Base-by-base conservation (phyloP, 371 early-diverging fungal species). In the Lichtheimia corymbifera region DNA sequence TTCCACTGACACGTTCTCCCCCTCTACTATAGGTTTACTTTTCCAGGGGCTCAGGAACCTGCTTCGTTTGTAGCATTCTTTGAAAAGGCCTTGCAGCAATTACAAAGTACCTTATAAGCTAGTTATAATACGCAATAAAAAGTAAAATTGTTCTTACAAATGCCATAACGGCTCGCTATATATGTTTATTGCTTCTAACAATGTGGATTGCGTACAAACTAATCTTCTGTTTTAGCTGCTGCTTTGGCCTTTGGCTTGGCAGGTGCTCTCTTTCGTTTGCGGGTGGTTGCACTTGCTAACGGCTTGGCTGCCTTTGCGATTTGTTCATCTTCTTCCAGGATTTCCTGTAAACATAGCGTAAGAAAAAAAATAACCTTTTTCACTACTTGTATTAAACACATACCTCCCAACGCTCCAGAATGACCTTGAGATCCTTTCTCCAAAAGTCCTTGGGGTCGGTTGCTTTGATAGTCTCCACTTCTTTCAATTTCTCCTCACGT, bases 391-490 rank as follows among this genome's bases (percentile, higher is more conserved):
- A 49, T n/a, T 49, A 13, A 5, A 25, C n/a, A 49, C 58, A 15
- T 58, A 58, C 83, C 52, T 93, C 80, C 95, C 94, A 97, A 62
- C 88, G 84, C 18, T 63, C 77, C 45, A 90, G 53, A 51, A 97
- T 86, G 7, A 70, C 82, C 5, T 93, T 91, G 40, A 99, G 68
- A 70, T 99, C 99, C 22, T 81, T 72, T 5, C 83, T 75, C 99
- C 99, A 99, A 53, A 99, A 77, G 54, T 92, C 88, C 56, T 87
- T 80, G 2, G 93, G 85, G 2, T 93, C 77, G 53, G 86, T 91
- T 1, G 73, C 78, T 20, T 86, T 69, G 57, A 99, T 71, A 1
- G 68, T 67, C 35, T 91, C 84, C 18, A 98, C 83, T 70, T 96
- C 92, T 7, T 67, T 59, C 52, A 86, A 73, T 62, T 93, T 97